phyloP scores from a whole-genome alignment of 2,329 filamentous ascomycete species.

The Pseudogymnoascus sp. region DNA sequence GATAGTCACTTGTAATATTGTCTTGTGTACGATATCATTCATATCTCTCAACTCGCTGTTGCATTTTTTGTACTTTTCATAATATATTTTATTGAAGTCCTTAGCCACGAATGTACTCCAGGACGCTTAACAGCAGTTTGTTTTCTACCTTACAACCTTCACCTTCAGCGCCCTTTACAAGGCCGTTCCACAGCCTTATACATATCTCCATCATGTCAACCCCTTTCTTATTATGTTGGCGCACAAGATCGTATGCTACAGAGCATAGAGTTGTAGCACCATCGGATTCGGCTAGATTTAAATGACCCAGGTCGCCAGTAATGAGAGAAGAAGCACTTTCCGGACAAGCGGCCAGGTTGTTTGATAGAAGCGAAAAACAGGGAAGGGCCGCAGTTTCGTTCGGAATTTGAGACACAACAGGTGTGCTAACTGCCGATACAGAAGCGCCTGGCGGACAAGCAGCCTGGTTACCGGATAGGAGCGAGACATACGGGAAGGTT shows the following conservation, averaged over 20 bases:
- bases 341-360: no score
- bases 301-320: neutral
- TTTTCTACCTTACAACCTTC: neutral
- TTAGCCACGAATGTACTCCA: neutral
- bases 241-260: neutral
- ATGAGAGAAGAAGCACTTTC: neutral
- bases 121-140: neutral
- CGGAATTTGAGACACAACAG: no score
- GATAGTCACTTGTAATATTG: neutral
- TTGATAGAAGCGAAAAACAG: no score
- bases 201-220: neutral
- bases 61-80: neutral
- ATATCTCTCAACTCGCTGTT: neutral
- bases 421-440: no score
- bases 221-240: neutral
- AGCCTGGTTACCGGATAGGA: neutral
- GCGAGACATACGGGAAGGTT: neutral
- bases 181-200: neutral
- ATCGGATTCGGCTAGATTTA: constrained; percentile 17
- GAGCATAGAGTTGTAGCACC: constrained; percentile 11
- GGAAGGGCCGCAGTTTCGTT: no score
- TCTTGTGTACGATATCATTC: neutral
- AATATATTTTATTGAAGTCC: neutral
- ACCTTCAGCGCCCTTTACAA: neutral
- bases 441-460: neutral